Evolutionary conservation across 768 basidiomycete genomes (phyloP), one percentile per base, ranked within the genome.

Genomic region (Suillus variegatus): DNA sequence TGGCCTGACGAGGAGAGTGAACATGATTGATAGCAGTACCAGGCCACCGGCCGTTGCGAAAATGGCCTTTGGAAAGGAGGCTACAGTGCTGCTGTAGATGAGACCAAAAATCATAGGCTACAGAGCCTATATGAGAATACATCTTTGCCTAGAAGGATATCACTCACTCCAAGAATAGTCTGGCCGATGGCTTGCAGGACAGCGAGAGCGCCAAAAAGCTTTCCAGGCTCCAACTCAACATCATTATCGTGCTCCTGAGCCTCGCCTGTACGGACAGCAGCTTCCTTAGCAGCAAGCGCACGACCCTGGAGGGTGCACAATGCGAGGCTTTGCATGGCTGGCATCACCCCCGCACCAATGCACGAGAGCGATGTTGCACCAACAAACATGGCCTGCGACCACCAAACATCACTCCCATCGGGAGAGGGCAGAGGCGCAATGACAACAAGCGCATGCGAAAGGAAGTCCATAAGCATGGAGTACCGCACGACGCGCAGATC

Each of bases 91-190:
- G 62, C 85, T 82, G 74, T 91, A 94, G 25, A 89, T 82, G 54
- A 86, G 58, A 6, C 88, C 90, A 71, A 90, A 93, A 6, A 93
- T 68, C 49, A 86, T 77, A 7, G 92, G 91, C 91, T 92, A 81
- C 58, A 78, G 70, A 46, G 16, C 25, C 25, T 32, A 20, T 46
- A 38, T 55, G 36, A 61, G 51, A 55, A 51, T 52, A 51, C 8
- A 25, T 14, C 7, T n/a, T 12, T n/a, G 20, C 32, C 20, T 44
- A 63, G 41, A 12, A 61, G 4, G 36, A 28, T 41, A 52, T n/a
- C 10, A 74, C 78, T 46, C 67, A 84, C 84, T 49, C 81, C 84
- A 22, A 85, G 61, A 49, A 92, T 85, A 64, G 85, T 87, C 73
- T 89, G 88, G 0, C 87, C 87, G 10, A 87, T 74, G 0, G 91